Base-by-base conservation (phyloP, 2,329 filamentous ascomycete genomes). In the Venturia nashicola region DNA sequence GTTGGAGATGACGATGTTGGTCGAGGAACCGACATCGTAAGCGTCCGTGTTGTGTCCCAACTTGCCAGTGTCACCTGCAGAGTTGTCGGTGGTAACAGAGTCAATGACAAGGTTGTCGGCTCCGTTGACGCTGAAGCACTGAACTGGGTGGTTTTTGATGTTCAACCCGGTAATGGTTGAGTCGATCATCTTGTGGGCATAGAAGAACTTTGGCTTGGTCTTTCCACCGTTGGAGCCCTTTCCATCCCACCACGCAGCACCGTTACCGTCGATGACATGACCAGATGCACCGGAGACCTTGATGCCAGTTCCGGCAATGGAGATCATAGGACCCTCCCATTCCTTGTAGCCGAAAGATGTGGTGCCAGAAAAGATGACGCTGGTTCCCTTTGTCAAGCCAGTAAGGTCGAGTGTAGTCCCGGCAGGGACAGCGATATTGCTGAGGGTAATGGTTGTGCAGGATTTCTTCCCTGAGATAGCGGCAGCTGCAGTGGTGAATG, bases 71-170 rank as follows among this genome's bases (percentile, higher is more conserved):
- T 55, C 63, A 42, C 84, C 84, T 20, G 75, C 82, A 5, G 77
- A 76, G 75, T 86, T 83, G 71, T 86, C 80, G 66, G 86, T 81
- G 32, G 77, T 81, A 68, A 86, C 77, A 55, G 75, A 70, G 34
- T 76, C 76, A 32, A 87, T 68, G 3, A 73, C 74, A 6, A 84
- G 72, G 57, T 75, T 74, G 2, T 71, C 72, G n/a, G 74, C 74
- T 3, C 71, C 68, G 70, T 82, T 77, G 67, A 79, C 72, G 61
- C 71, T 78, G 72, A 83, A 80, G 48, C 72, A 76, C 68, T 84
- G 82, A 5, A 83, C 80, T 2, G 82, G 82, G 14, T 80, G 78
- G 72, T 84, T 83, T 70, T 79, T 75, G 68, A 84, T 75, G 66
- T 80, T 80, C 57, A 84, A 70, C 63, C 75, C 73, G 32, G 71